Base-by-base conservation (phyloP, 305 asterid species). In the Andrographis paniculata region DNA sequence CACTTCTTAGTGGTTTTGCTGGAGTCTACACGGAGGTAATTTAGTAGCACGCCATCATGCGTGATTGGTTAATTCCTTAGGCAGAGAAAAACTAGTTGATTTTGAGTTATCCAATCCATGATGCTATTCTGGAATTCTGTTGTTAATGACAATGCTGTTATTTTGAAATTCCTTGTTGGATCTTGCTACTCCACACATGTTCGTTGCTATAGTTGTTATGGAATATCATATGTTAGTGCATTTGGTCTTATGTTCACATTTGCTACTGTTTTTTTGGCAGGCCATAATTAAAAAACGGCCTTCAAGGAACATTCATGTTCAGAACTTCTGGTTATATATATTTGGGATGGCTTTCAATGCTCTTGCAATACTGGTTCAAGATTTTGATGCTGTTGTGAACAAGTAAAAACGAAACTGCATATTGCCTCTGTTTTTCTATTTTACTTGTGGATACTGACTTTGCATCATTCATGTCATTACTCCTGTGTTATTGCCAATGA, bases 1-100 rank as follows among this genome's bases (percentile, higher is more conserved):
- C 99, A 55, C 93, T 86, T 75, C 91, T 91, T 50, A 91, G 99
- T 71, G 99, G 99, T 64, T 86, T 91, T 77, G 99, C 95, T 59
- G 99, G 99, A 73, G 96, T 91, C 51, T 86, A 83, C 77, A 91
- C 96, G 1, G 99, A 91, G 99, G 99, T 91, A 71, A 74, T 63
- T 51, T 48, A 17, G 27, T 50, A 14, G 46, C 50, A 53, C 47
- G 31, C 55, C 55, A 2, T 33, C n/a, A 27, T 27, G 31, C 9
- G 6, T 27, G 4, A 27, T 9, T 9, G 9, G 31, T 27, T 9
- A 4, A 27, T 27, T 4, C 31, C 9, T 27, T 27, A 4, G 4
- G 4, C 31, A 4, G 9, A 27, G 31, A 27, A 27, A 27, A 4
- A 9, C 6, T 33, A 2, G 20, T 52, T 44, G 38, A 27, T 58